Conservation (phyloP, 495 filamentous ascomycete genomes). For the Penicillium roqueforti region DNA sequence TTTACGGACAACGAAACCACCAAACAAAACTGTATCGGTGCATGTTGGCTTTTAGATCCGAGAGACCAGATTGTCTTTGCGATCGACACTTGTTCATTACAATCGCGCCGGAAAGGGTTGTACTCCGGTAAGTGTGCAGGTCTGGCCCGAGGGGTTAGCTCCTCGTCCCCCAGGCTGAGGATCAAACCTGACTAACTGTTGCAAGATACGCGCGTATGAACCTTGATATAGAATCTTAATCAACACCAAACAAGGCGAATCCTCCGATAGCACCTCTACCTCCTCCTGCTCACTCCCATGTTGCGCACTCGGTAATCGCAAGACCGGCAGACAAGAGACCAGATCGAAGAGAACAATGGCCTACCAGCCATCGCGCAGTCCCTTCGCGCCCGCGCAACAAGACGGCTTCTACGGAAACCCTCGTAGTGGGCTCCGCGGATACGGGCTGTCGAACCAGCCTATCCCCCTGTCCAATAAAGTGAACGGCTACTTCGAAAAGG, state of each 20-base stretch:
- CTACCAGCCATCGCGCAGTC: conserved; percentile 30
- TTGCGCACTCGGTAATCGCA: conserved; percentile 5
- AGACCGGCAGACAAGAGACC: neutral
- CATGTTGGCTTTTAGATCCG: neutral
- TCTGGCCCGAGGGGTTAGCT: neutral
- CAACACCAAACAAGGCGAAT: neutral
- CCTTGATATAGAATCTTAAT: neutral
- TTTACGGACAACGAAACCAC: conserved; percentile 1
- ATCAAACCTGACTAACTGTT: neutral
- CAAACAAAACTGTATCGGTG: neutral
- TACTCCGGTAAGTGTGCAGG: neutral
- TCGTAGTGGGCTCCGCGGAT: conserved; percentile 32
- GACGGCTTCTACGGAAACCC: conserved; percentile 56
- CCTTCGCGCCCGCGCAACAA: conserved; percentile 58
- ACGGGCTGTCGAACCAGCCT: conserved; percentile 30
- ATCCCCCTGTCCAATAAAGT: conserved; percentile 38
- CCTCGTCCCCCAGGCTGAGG: neutral
- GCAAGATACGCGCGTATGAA: neutral
- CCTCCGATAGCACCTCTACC: neutral
- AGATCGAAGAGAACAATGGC: conserved; percentile 1
- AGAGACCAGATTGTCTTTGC: neutral
- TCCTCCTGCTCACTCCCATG: neutral
- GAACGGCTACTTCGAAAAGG: conserved; percentile 49
- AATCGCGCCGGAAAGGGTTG: neutral
- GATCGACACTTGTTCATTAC: neutral